phyloP scores from a whole-genome alignment of 805 yeast species.

The Teunomyces barrocoloradensis region DNA sequence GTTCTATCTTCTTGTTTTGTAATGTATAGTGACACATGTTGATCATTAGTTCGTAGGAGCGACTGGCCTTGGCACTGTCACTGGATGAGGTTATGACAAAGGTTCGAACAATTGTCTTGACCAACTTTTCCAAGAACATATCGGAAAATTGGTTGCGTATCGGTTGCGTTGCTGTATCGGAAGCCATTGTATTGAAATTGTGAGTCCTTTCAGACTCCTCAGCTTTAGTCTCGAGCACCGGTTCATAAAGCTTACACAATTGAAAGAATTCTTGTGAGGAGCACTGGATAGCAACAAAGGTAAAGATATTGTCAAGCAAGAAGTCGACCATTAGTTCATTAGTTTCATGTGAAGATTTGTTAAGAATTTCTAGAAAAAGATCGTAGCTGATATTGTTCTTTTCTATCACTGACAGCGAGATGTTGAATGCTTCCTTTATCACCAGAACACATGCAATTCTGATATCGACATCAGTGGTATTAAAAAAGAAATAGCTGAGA shows the following conservation, averaged over 20 bases:
- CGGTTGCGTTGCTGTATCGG: background rate
- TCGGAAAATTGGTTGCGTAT: background rate
- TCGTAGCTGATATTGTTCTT: conserved; percentile 30
- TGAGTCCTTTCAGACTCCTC: background rate
- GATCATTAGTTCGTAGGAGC: conserved; percentile 30
- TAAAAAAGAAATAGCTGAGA: conserved; percentile 44
- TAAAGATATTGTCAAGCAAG: conserved; percentile 25
- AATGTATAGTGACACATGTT: conserved; percentile 36
- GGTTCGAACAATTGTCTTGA: conserved; percentile 24
- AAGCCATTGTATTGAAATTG: background rate
- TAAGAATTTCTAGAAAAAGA: conserved; percentile 31
- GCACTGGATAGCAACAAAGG: conserved; percentile 17
- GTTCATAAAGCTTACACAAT: conserved; percentile 12
- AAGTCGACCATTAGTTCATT: conserved; percentile 32
- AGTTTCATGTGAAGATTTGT: conserved; percentile 23
- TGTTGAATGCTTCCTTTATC: conserved; percentile 35
- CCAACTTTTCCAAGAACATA: conserved; percentile 15
- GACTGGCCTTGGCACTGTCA: conserved; percentile 26
- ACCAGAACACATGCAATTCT: conserved; percentile 32
- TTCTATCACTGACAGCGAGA: conserved; percentile 29
- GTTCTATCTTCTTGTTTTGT: conserved; percentile 27
- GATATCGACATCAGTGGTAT: conserved; percentile 17
- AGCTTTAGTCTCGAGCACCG: conserved; percentile 9
- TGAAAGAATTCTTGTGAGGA: conserved; percentile 15
- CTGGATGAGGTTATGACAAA: conserved; percentile 22